Evolutionary conservation across 139 green algal genomes (phyloP).

Genomic region (Nannochloris sp.): DNA sequence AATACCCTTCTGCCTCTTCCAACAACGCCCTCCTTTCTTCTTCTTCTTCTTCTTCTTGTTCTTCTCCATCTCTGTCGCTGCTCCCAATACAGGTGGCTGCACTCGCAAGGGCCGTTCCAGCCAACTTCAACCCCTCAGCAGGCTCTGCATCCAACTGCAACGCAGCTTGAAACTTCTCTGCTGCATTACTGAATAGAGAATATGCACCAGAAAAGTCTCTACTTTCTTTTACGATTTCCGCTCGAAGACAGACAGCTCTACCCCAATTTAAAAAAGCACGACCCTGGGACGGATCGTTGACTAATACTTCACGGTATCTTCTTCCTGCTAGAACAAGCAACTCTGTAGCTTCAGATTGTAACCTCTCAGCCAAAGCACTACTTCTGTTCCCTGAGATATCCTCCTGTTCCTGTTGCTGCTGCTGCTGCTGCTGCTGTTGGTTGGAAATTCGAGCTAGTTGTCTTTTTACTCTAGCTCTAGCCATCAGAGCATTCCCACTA

Average conservation of each 20-base stretch:
- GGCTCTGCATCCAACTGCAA: constrained; percentile 8
- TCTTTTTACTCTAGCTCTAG: constrained; percentile 12
- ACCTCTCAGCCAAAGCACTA: too few relatives aligned
- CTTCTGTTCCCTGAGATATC: neutral
- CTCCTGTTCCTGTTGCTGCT: neutral
- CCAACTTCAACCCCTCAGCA: neutral
- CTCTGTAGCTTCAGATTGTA: constrained; percentile 16
- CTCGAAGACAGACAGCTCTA: constrained; percentile 20
- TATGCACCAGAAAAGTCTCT: neutral
- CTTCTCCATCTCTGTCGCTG: too few relatives aligned
- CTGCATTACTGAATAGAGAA: constrained; percentile 20
- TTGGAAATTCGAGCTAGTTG: constrained; percentile 6
- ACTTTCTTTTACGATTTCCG: constrained; percentile 15
- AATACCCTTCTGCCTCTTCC: neutral
- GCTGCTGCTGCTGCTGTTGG: neutral
- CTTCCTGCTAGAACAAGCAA: constrained; percentile 29
- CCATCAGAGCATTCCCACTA: constrained; percentile 24
- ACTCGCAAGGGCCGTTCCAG: neutral
- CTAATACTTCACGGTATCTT: constrained; percentile 15
- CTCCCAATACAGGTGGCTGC: neutral
- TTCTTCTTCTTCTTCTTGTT: neutral
- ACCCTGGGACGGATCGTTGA: constrained; percentile 8
- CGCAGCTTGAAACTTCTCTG: constrained; percentile 32
- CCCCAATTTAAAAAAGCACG: constrained; percentile 33
- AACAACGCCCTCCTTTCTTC: neutral